Evolutionary conservation across 2,329 filamentous ascomycete species (phyloP), one percentile per base, ranked within the genome.

Genomic region (Colletotrichum spinosum): DNA sequence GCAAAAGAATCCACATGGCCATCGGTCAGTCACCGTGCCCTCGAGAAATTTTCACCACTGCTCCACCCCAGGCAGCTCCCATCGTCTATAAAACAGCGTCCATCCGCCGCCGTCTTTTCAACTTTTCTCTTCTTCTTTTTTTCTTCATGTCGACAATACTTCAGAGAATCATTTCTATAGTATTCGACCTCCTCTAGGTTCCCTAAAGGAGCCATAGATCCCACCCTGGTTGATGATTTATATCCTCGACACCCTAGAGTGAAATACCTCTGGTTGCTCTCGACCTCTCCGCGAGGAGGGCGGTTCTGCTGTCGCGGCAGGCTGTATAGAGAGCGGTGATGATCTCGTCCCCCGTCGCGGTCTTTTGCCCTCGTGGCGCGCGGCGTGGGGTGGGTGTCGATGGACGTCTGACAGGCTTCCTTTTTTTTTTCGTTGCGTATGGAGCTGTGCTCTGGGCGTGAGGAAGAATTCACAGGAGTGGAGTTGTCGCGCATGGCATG

Each of bases 101-200:
- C 33, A 11, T 34, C 57, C 35, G 9, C 35, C 57, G 42, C 12
- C 39, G 17, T 13, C 49, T 42, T 60, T 55, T 33, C 41, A n/a
- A 55, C 9, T 35, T 55, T 60, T 42, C 46, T 17, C 17, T 39
- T 35, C 39, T 60, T 17, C 33, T 48, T 48, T 52, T 60, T 55
- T 55, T 50, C 57, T 48, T 60, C 58, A 61, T 61, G 58, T 61
- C 58, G 58, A 61, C 58, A 61, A 61, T 61, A 61, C 58, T 61
- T 61, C 58, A 61, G 80, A 93, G 92, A 94, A 95, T 95, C 92
- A 93, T 92, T 97, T 97, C 92, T 97, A 94, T 93, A 97, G 93
- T 94, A 90, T 86, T 92, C 89, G 89, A 94, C 91, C 87, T 86
- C 86, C 89, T 93, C 92, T 96, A 91, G 93, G 89, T 91, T 95